A percentile compares a stretch with the other conserved stretches of the same genome.
phyloP scores from a whole-genome alignment of 1,284 basidiomycete genomes.

The Papiliotrema terrestris region DNA sequence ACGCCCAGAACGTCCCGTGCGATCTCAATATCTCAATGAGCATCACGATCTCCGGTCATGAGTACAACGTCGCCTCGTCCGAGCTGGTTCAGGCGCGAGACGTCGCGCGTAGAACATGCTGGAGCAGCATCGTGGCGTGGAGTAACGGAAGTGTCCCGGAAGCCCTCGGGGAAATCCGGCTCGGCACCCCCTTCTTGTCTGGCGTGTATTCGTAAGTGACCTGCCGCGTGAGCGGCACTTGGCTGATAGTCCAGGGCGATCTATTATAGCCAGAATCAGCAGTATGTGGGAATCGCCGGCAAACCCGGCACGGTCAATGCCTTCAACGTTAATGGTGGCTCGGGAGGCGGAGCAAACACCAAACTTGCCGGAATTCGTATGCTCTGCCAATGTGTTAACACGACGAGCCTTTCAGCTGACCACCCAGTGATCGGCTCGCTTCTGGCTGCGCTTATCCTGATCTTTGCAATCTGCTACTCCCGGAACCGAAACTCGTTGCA shows the following conservation, averaged over 20 bases:
- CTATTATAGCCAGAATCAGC: conserved; percentile 27
- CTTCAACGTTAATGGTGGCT: conserved; percentile 14
- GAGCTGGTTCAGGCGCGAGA: conserved; percentile 31
- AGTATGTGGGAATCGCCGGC: conserved; percentile 41
- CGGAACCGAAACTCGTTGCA: conserved; percentile 36
- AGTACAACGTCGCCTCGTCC: conserved; percentile 30
- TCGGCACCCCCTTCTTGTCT: conserved; percentile 44
- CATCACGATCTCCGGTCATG: conserved; percentile 23
- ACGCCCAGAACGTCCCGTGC: conserved; percentile 39
- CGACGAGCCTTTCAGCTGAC: no score
- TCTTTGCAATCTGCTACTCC: conserved; percentile 30
- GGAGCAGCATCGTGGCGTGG: conserved; percentile 42
- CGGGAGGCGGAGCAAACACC: conserved; percentile 14
- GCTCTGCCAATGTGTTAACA: conserved; percentile 1
- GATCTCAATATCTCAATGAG: conserved; percentile 32
- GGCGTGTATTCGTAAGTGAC: conserved; percentile 41
- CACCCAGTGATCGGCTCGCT: conserved; percentile 36
- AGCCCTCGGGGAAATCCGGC: conserved; percentile 30
- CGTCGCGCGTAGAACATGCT: conserved; percentile 28
- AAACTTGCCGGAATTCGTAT: conserved; percentile 36
- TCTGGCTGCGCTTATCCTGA: conserved; percentile 28
- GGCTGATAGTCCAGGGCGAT: conserved; percentile 28
- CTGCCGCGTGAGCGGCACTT: neutral
- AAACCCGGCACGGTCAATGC: conserved; percentile 38
- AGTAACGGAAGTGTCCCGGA: conserved; percentile 34